phyloP scores from a whole-genome alignment of 345 rosid species.

The Sonneratia alba region DNA sequence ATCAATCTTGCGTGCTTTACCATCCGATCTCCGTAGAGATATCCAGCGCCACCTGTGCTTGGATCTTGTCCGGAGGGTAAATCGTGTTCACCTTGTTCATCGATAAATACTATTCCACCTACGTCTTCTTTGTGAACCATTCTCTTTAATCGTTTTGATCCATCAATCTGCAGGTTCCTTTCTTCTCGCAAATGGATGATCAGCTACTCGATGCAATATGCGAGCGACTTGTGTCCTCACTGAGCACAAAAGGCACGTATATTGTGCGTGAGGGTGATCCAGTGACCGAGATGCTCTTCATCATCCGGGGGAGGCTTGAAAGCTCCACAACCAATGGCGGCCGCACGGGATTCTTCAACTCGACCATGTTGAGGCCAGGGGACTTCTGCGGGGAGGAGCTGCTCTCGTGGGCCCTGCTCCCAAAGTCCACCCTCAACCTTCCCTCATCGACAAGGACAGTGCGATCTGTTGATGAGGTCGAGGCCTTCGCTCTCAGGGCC shows the following conservation, averaged over 20 bases:
- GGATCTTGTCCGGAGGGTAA: conserved; percentile 44
- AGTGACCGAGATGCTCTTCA: conserved; percentile 44
- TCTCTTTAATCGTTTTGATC: neutral
- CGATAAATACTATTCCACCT: neutral
- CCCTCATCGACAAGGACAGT: conserved; percentile 48
- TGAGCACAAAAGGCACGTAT: conserved; percentile 39
- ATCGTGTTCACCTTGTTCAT: conserved; percentile 1
- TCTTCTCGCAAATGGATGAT: conserved; percentile 50
- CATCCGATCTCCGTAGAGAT: conserved; percentile 38
- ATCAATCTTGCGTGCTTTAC: conserved; percentile 30
- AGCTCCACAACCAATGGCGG: conserved; percentile 52
- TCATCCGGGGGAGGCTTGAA: conserved; percentile 42
- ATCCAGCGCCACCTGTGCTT: conserved; percentile 49
- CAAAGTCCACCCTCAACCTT: conserved; percentile 32
- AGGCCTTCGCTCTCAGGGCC: conserved; percentile 43
- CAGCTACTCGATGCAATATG: conserved; percentile 48
- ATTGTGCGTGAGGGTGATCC: conserved; percentile 54
- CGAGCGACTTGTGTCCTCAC: conserved; percentile 34
- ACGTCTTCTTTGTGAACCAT: neutral
- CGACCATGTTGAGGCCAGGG: conserved; percentile 33
- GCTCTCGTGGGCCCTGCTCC: conserved; percentile 45
- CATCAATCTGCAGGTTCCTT: conserved; percentile 30
- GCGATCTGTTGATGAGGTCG: conserved; percentile 35
- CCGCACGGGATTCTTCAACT: conserved; percentile 40
- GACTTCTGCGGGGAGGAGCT: conserved; percentile 54